These are phyloP conservation scores for Penicillium lividum DNA, from an alignment of 495 filamentous ascomycete species.

Conservation along the genomic window DNA sequence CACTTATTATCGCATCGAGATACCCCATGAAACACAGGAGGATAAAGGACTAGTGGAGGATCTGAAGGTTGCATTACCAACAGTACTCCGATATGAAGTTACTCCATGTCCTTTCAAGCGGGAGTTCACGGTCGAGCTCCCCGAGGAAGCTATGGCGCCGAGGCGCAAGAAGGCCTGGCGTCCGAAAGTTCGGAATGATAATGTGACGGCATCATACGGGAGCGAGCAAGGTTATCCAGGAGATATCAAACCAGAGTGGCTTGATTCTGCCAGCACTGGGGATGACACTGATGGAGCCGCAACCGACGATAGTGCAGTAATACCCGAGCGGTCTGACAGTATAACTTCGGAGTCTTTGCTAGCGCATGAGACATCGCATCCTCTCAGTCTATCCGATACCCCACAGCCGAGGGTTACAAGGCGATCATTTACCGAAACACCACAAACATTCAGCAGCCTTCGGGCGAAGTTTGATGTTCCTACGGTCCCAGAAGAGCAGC, in stretches of 20 bases:
- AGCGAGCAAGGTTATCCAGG: constrained; percentile 13
- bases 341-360: constrained; percentile 29
- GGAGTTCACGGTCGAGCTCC: constrained; percentile 72
- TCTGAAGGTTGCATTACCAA: constrained; percentile 67
- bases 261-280: constrained; percentile 33
- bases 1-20: constrained; percentile 85
- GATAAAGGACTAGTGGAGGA: constrained; percentile 60
- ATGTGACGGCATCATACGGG: constrained; percentile 21
- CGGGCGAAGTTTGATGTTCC: constrained; percentile 46
- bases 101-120: constrained; percentile 84
- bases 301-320: constrained; percentile 41
- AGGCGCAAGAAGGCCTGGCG: constrained; percentile 69
- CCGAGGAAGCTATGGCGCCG: constrained; percentile 66
- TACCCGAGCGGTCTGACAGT: constrained; percentile 29
- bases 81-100: constrained; percentile 79
- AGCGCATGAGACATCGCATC: constrained; percentile 25
- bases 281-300: constrained; percentile 42
- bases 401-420: constrained; percentile 18
- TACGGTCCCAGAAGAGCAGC: constrained; percentile 24
- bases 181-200: constrained; percentile 57
- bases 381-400: constrained; percentile 19
- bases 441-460: constrained; percentile 47
- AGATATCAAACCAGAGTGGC: constrained; percentile 20
- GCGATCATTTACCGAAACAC: constrained; percentile 39
- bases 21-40: constrained; percentile 62